phyloP scores from a whole-genome alignment of 768 basidiomycete species.

The Mycena belliarum region DNA sequence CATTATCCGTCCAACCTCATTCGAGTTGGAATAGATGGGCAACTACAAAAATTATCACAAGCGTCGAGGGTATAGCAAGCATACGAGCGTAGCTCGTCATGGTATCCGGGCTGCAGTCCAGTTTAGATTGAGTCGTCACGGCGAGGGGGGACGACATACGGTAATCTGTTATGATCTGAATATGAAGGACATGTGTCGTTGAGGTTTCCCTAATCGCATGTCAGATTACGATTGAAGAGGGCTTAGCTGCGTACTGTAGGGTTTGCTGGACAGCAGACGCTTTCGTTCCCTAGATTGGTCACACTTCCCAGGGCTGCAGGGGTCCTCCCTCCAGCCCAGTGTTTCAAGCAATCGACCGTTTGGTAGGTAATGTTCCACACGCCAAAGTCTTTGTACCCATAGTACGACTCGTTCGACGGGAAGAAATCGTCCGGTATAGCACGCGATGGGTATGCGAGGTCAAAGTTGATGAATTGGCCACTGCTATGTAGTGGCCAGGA shows the following conservation, averaged over 20 bases:
- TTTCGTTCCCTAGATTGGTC: slow-evolving; percentile 47
- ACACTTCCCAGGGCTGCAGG: slow-evolving; percentile 70
- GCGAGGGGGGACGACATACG: slow-evolving; percentile 44
- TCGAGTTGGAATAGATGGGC: slow-evolving; percentile 2
- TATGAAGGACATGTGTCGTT: slow-evolving; percentile 68
- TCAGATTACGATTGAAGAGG: not conserved
- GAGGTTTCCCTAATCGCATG: slow-evolving; percentile 36
- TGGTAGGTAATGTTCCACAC: slow-evolving; percentile 83
- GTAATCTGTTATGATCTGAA: slow-evolving; percentile 63
- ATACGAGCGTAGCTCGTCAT: slow-evolving; percentile 26
- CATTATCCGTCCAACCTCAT: not conserved
- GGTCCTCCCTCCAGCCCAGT: slow-evolving; percentile 66
- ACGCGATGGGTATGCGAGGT: slow-evolving; percentile 74
- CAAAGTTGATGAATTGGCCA: slow-evolving; percentile 75
- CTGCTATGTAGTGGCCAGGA: slow-evolving; percentile 44
- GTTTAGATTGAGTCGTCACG: not conserved
- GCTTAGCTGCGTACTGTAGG: slow-evolving; percentile 47
- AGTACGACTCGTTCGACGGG: slow-evolving; percentile 65
- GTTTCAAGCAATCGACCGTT: slow-evolving; percentile 55
- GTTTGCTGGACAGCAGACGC: slow-evolving; percentile 74
- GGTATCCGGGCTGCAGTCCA: slow-evolving; percentile 39
- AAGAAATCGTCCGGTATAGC: slow-evolving; percentile 75
- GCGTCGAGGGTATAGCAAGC: slow-evolving; percentile 16
- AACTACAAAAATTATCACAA: not conserved
- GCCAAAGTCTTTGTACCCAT: slow-evolving; percentile 78